A percentile compares a stretch with the other conserved stretches of the same genome.
Conservation (phyloP, 768 basidiomycete species). For the Phylloporus sp. region DNA sequence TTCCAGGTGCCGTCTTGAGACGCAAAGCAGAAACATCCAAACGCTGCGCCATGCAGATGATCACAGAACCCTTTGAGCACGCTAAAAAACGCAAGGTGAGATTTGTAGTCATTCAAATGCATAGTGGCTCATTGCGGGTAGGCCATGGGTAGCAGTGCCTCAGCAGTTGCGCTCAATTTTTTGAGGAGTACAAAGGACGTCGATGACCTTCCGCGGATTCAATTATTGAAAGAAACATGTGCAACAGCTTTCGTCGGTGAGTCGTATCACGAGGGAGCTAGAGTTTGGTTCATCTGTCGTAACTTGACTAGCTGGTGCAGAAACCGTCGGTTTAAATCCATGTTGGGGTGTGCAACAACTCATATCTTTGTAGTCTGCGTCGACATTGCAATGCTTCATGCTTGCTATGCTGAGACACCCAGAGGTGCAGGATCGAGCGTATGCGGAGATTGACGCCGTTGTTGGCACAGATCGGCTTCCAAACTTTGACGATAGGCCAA, state of each 20-base stretch:
- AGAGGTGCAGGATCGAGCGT: constrained; percentile 28
- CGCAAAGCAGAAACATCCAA: constrained; percentile 12
- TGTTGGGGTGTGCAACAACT: neutral
- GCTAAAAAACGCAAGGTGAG: constrained; percentile 11
- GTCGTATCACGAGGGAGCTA: neutral
- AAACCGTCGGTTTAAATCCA: constrained; percentile 7
- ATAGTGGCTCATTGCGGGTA: neutral
- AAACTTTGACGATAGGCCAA: constrained; percentile 16
- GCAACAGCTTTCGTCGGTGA: constrained; percentile 16
- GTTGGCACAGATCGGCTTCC: constrained; percentile 29
- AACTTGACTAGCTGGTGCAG: constrained; percentile 16
- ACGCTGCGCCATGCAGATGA: constrained; percentile 6
- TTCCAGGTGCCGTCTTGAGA: constrained; percentile 26
- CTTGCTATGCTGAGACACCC: constrained; percentile 32
- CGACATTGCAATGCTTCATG: constrained; percentile 23
- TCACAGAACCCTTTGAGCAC: constrained; percentile 14
- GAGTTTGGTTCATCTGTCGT: neutral
- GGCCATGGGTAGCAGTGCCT: constrained; percentile 7
- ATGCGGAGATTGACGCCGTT: constrained; percentile 27
- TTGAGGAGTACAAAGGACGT: neutral
- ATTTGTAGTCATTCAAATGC: neutral
- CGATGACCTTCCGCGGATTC: constrained; percentile 9
- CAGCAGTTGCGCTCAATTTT: constrained; percentile 13
- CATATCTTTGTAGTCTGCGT: constrained; percentile 1
- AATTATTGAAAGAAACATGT: constrained; percentile 8